Evolutionary conservation across 805 yeast species (phyloP), one percentile per base, ranked within the genome.

Genomic region (Hanseniaspora mollemarum): DNA sequence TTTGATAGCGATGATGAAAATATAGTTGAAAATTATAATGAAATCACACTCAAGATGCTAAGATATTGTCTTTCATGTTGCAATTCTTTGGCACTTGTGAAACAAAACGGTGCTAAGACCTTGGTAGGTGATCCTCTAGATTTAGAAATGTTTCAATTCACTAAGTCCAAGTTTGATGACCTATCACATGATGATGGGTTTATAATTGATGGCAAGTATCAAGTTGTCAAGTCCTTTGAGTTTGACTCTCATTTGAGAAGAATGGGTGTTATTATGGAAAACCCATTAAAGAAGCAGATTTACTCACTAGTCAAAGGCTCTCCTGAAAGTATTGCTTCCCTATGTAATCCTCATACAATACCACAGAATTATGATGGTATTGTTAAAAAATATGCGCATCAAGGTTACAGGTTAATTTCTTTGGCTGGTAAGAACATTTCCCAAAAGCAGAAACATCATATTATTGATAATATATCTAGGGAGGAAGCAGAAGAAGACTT

Each of bases 391-490:
- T 92, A 92, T 62, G 92, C 99, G 0, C 97, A 87, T 62, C 77
- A 80, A 44, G 99, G 99, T 0, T 87, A 81, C 63, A 78, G 99
- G 61, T 96, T 92, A 1, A 92, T 92, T 66, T 97, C 96, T 0
- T 82, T 95, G 63, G 97, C 95, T 1, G 75, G 78, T 45, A 86
- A 82, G 60, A 62, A 63, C 3, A 55, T 72, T 49, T 70, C 65
- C 46, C 67, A 66, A 46, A 66, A 65, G 5, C 6, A 28, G 19
- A 44, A 19, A 15, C 18, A 35, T 13, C 12, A 72, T n/a, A 71
- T 71, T 51, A 67, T 78, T 15, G 75, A 73, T 56, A 71, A 69
- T 51, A 59, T 74, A 16, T 55, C 72, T 1, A 75, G 99, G 57
- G 82, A 74, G 15, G 75, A 72, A 21, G 77, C 81, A 18, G 99